Conservation (phyloP, 352 stramenopile species). For the Thalassiosira livingstoniorum region DNA sequence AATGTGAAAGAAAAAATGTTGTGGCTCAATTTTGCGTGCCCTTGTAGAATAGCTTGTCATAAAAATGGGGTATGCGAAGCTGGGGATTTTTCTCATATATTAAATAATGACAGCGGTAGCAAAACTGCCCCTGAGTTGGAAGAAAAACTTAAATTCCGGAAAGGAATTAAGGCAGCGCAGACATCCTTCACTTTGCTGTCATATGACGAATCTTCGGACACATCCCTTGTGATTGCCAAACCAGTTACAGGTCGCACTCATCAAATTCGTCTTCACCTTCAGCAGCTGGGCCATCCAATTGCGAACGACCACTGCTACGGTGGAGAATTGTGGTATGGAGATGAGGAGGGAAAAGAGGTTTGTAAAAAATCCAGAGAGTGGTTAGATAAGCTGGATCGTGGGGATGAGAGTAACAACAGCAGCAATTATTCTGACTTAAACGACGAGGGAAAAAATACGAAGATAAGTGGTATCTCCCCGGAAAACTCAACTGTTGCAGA, state of each 20-base stretch:
- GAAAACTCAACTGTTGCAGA: slow-evolving; percentile 64
- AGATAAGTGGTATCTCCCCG: background rate
- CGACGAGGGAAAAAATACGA: background rate
- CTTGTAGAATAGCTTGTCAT: slow-evolving; percentile 69
- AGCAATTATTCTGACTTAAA: background rate
- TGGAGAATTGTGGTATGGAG: slow-evolving; percentile 92
- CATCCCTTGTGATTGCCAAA: slow-evolving; percentile 91
- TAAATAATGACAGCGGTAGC: slow-evolving; percentile 62
- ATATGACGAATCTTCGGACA: slow-evolving; percentile 75
- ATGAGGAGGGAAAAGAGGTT: slow-evolving; percentile 58
- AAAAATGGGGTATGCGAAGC: slow-evolving; percentile 83
- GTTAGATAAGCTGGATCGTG: slow-evolving; percentile 44
- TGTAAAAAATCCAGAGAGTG: slow-evolving; percentile 58
- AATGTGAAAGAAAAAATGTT: background rate
- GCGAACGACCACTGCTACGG: slow-evolving; percentile 98
- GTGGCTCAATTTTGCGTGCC: slow-evolving; percentile 81
- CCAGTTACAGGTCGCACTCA: slow-evolving; percentile 95
- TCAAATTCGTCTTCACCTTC: slow-evolving; percentile 97
- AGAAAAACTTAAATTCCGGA: background rate
- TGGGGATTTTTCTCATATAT: slow-evolving; percentile 66
- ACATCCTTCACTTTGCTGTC: slow-evolving; percentile 72
- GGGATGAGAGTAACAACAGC: background rate
- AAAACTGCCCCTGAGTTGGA: background rate
- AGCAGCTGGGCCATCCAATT: slow-evolving; percentile 91
- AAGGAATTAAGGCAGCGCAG: slow-evolving; percentile 79